A percentile compares a stretch with the other conserved stretches of the same genome.
Evolutionary conservation across 108 stramenopile genomes (phyloP).

Genomic region (Nannochloropsis gaditana): DNA sequence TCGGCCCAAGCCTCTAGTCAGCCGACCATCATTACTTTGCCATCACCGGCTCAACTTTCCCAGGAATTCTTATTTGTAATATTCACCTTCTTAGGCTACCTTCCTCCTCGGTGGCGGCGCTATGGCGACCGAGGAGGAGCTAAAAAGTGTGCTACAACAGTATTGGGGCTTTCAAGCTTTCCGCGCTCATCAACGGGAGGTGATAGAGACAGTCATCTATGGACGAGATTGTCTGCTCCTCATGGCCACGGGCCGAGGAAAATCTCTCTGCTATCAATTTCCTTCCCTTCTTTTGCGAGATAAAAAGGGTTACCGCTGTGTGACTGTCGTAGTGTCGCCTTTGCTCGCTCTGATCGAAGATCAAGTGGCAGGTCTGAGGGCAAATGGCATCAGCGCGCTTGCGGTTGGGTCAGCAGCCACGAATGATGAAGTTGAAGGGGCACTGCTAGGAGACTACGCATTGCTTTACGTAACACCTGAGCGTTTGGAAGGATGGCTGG

Average conservation of each 20-base stretch:
- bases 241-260: conserved; percentile 98
- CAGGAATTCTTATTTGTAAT: too few relatives aligned
- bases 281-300: conserved; percentile 36
- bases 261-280: conserved; percentile 83
- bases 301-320: conserved; percentile 13
- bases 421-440: not conserved
- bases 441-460: not conserved
- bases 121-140: not conserved
- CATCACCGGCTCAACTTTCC: too few relatives aligned
- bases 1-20: too few relatives aligned
- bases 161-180: conserved; percentile 41
- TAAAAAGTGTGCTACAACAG: conserved; percentile 22
- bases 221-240: conserved; percentile 58
- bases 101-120: not conserved
- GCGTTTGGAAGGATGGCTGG: conserved; percentile 8
- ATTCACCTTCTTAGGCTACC: too few relatives aligned
- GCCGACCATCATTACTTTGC: too few relatives aligned
- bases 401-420: not conserved
- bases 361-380: conserved; percentile 27
- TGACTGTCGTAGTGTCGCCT: conserved; percentile 44
- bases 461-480: conserved; percentile 28
- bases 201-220: conserved; percentile 36
- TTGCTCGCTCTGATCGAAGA: conserved; percentile 48
- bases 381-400: not conserved
- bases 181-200: conserved; percentile 40